Percentiles rank a stretch among this genome's conserved stretches.
Evolutionary conservation across 495 filamentous ascomycete genomes (phyloP).

Genomic region (Jackrogersella minutella): DNA sequence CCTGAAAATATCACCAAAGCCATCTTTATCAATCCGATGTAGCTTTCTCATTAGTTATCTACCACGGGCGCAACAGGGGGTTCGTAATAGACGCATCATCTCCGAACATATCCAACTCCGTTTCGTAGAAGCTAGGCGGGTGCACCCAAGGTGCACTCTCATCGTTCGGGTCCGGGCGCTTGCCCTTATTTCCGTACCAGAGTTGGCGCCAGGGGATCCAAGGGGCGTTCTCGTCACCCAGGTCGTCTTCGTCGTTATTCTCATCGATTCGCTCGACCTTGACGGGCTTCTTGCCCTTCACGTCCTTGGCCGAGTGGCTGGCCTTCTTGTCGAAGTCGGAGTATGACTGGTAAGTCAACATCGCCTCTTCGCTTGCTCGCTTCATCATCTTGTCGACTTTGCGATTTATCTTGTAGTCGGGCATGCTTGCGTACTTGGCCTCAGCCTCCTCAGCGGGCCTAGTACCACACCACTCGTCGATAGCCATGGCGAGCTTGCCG

Average conservation of each 20-base stretch:
- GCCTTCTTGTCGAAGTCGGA: neutral
- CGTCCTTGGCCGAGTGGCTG: neutral
- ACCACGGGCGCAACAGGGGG: too few species aligned
- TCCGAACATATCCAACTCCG: too few species aligned
- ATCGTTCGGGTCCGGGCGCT: neutral
- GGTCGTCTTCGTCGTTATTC: neutral
- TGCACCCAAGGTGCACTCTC: neutral
- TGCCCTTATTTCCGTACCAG: too few species aligned
- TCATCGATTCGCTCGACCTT: neutral
- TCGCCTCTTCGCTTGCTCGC: neutral
- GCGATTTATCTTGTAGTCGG: neutral
- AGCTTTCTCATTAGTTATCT: too few species aligned
- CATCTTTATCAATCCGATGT: too few species aligned
- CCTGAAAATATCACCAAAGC: too few species aligned
- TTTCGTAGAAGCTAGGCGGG: neutral
- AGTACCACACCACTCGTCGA: constrained; percentile 8
- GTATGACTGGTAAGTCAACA: neutral
- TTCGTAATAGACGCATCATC: too few species aligned
- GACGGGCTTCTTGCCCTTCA: neutral
- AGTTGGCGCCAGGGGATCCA: too few species aligned
- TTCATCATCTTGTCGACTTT: neutral
- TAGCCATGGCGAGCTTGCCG: constrained; percentile 1
- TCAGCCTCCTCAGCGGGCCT: neutral
- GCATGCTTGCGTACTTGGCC: neutral
- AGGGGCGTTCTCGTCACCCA: neutral